Evolutionary conservation across 192 early-diverging fungal genomes (phyloP), one percentile per base, ranked within the genome.

Genomic region (Chytriomyces sp.): DNA sequence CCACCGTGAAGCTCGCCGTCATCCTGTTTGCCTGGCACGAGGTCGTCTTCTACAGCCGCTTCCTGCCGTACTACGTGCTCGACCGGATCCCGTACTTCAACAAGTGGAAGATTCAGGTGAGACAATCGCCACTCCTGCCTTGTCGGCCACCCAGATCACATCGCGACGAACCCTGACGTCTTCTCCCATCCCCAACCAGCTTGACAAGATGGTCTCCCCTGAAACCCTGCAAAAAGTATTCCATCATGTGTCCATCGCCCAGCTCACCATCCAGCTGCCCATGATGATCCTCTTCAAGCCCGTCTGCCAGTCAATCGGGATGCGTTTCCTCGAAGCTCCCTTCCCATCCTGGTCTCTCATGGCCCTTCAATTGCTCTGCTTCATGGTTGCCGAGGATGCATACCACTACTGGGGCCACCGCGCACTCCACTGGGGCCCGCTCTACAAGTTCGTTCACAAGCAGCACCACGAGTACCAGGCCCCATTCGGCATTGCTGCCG

Each of bases 381-480:
- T 92, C 75, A 87, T 98, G 57, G 64, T 96, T 32, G 79, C 91
- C 58, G 94, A 96, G 77, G 96, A 98, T 71, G 84, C 89, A n/a
- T 93, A 88, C 78, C 94, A 96, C 73, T 98, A 96, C 89, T 93
- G 86, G 85, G 81, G 88, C 26, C 96, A 98, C 82, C 90, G 94
- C 36, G 80, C 87, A 53, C 84, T 98, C 59, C 96, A 98, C 85
- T 92, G 89, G 75, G 90, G 91, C 3, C 85, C 88, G 37, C 79
- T 96, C 68, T 98, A 98, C 82, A 92, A 93, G 70, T 77, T 84
- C 64, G 91, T 98, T 64, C 96, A 98, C 89, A 98, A 98, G 82
- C 81, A 91, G 10, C 94, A 98, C 82, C 96, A 98, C 81, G 88
- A 93, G 77, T 96, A 90, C 82, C 84, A 91, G 25, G 90, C 96